Percentiles rank a stretch among this genome's conserved stretches.
Conservation (phyloP, 345 rosid species). For the Eucalyptus grandis region DNA sequence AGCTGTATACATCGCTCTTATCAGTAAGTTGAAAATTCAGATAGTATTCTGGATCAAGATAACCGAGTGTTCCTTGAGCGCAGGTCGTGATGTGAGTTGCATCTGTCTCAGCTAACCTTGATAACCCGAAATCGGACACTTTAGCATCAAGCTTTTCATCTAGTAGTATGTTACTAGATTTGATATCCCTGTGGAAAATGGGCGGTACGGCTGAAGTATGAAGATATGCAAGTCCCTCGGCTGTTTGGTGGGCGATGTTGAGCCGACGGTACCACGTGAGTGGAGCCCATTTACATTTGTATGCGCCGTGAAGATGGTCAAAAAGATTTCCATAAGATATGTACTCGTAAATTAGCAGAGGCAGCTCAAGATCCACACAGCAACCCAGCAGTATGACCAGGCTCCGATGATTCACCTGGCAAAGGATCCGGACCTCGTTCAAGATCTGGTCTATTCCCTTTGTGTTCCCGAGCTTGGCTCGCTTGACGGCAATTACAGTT, state of each 20-base stretch:
- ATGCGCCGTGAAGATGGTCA: slow-evolving; percentile 20
- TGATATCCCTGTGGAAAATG: slow-evolving; percentile 48
- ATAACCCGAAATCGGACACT: slow-evolving; percentile 49
- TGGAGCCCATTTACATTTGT: neutral
- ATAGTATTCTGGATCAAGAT: slow-evolving; percentile 56
- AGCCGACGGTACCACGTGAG: slow-evolving; percentile 33
- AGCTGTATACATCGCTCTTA: slow-evolving; percentile 60
- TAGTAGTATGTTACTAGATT: slow-evolving; percentile 46
- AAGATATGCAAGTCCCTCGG: slow-evolving; percentile 44
- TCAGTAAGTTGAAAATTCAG: slow-evolving; percentile 44
- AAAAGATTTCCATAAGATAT: slow-evolving; percentile 37
- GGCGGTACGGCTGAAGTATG: slow-evolving; percentile 47
- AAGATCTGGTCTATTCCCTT: slow-evolving; percentile 42
- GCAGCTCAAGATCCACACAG: slow-evolving; percentile 38
- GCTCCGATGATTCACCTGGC: slow-evolving; percentile 49
- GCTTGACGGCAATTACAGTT: slow-evolving; percentile 31
- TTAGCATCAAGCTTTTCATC: slow-evolving; percentile 37
- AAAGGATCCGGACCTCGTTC: slow-evolving; percentile 52
- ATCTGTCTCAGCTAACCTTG: slow-evolving; percentile 30
- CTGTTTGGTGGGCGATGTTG: slow-evolving; percentile 31
- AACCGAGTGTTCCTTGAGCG: slow-evolving; percentile 57
- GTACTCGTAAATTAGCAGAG: slow-evolving; percentile 46
- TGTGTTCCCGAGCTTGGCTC: slow-evolving; percentile 40
- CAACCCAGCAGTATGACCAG: slow-evolving; percentile 30
- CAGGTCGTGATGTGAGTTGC: slow-evolving; percentile 41